These are phyloP conservation scores for Candida sp. DNA, from an alignment of 1,139 yeast species.

Conservation along the genomic window DNA sequence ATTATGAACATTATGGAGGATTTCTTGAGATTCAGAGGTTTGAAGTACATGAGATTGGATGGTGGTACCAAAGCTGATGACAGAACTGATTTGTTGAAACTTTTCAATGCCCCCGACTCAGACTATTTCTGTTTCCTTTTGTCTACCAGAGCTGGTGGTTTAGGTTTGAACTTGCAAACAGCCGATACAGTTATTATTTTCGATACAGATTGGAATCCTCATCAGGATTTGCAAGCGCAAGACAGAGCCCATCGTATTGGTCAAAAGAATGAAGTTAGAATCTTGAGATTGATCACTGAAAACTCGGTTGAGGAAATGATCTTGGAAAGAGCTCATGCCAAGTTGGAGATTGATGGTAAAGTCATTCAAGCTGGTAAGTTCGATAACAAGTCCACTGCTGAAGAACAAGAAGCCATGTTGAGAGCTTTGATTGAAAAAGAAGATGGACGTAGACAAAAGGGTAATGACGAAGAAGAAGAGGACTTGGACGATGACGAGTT, in stretches of 20 bases:
- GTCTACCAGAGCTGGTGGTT: constrained; percentile 91
- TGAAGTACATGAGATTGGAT: constrained; percentile 79
- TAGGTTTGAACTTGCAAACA: constrained; percentile 83
- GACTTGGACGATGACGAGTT: constrained; percentile 72
- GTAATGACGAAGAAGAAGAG: constrained; percentile 43
- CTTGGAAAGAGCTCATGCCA: constrained; percentile 80
- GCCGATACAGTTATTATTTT: constrained; percentile 90
- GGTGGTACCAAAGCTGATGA: constrained; percentile 88
- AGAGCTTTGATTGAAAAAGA: constrained; percentile 75
- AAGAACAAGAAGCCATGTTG: constrained; percentile 80
- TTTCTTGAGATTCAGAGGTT: constrained; percentile 62
- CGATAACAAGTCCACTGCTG: constrained; percentile 81
- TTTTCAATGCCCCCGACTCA: constrained; percentile 73
- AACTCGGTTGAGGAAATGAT: constrained; percentile 87
- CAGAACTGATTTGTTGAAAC: constrained; percentile 69
- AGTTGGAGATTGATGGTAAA: constrained; percentile 85
- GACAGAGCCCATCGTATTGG: constrained; percentile 94
- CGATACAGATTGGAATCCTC: constrained; percentile 94
- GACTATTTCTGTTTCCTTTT: constrained; percentile 79
- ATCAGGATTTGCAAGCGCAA: constrained; percentile 91
- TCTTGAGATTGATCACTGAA: constrained; percentile 77
- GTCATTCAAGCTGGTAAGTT: constrained; percentile 91
- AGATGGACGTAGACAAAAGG: constrained; percentile 55
- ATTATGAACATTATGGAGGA: constrained; percentile 93
- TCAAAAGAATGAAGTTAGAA: constrained; percentile 85